Evolutionary conservation across 225 moss, liverwort and hornwort genomes (phyloP).

Genomic region (Marchantia paleacea): DNA sequence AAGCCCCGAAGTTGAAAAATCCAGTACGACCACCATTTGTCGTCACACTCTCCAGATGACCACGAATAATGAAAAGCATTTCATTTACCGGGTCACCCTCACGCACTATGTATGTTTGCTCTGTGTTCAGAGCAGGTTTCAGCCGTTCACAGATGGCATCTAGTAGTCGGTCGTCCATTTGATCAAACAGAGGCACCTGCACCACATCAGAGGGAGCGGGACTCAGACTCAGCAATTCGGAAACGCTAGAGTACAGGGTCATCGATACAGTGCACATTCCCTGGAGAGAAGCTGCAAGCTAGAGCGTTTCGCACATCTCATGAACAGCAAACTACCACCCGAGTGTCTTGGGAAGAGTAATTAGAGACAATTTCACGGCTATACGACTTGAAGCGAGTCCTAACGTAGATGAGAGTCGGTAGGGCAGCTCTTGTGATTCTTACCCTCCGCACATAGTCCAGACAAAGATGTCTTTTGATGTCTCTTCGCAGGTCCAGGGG

Average conservation of each 20-base stretch:
- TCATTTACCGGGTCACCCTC: conserved; percentile 94
- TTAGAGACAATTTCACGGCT: too few species aligned
- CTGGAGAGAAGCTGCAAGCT: too few species aligned
- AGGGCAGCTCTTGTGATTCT: neutral
- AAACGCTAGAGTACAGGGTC: neutral
- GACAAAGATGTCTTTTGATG: conserved; percentile 87
- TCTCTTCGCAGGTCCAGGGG: conserved; percentile 83
- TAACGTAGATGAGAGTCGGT: neutral
- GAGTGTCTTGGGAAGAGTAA: too few species aligned
- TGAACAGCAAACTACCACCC: too few species aligned
- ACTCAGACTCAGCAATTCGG: neutral
- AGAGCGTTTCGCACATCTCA: too few species aligned
- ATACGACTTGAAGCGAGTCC: too few species aligned
- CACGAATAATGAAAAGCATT: conserved; percentile 91
- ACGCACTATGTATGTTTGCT: conserved; percentile 70
- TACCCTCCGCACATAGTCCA: conserved; percentile 74
- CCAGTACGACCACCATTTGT: conserved; percentile 69
- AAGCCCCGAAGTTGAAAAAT: conserved; percentile 54
- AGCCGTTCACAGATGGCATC: conserved; percentile 95
- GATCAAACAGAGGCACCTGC: conserved; percentile 88
- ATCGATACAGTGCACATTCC: neutral
- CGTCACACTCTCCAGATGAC: conserved; percentile 72
- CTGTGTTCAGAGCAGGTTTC: conserved; percentile 75
- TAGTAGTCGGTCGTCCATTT: conserved; percentile 90
- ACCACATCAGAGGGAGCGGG: neutral